Evolutionary conservation across 176 grass and related monocot species (phyloP), one percentile per base, ranked within the genome.

Genomic region (Phoenix roebelenii): DNA sequence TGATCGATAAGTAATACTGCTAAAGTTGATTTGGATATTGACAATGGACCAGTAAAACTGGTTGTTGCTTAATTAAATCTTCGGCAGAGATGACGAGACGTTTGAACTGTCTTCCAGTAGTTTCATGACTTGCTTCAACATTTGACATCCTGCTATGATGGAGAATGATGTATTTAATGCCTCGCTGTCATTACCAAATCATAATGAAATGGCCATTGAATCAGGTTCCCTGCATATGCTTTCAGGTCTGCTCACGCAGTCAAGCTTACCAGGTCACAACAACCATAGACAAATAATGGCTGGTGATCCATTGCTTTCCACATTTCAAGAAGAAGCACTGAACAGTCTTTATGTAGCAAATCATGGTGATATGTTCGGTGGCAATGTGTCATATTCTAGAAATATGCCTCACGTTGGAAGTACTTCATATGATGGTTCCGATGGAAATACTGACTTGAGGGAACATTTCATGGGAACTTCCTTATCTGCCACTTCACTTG

Each of bases 301-400:
- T 17, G 70, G 61, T 16, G 39, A 78, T 60, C 71, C 52, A 22
- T 76, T 54, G 32, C 44, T 77, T 25, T 49, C 77, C 2, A 70
- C 78, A 60, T 57, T 74, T 25, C 80, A 70, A 17, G 23, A 74
- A 50, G 64, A 81, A 67, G 35, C 71, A 57, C 82, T 85, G 64
- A 68, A 76, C 68, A 23, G 61, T 68, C 52, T 60, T 53, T 70
- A 65, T 70, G 44, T 84, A 72, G 60, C 28, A 18, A 78, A 30
- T 50, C 57, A 62, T 57, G 65, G 55, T 58, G 35, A 44, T 44
- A 51, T 83, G 60, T 44, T 72, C 72, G 23, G 54, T 50, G 62
- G 57, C 7, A 80, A 80, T 50, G 25, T 71, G 30, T 60, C 74
- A 23, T 77, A 72, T 20, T 82, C 84, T 63, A 73, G 72, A 35